A percentile compares a stretch with the other conserved stretches of the same genome.
Conservation (phyloP, 2,329 filamentous ascomycete genomes). For the Aspergillus brasiliensis region DNA sequence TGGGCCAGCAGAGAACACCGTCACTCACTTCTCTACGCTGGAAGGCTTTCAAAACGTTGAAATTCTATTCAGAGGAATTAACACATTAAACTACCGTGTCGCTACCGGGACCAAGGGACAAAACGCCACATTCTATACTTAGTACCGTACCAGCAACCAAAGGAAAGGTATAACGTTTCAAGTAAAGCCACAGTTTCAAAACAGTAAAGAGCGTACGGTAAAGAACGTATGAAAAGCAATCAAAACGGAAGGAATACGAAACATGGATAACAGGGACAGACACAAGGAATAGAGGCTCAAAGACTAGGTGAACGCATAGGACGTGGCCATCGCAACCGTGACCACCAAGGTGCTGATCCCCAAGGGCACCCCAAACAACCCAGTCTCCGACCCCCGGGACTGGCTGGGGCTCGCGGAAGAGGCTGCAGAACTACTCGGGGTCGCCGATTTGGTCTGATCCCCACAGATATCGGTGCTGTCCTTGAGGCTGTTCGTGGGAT, state of each 20-base stretch:
- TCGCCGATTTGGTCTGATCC: not conserved
- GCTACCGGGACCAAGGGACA: not conserved
- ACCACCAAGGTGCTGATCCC: conserved; percentile 2
- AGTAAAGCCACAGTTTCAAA: not conserved
- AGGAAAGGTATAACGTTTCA: not conserved
- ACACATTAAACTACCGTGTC: not conserved
- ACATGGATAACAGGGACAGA: not conserved
- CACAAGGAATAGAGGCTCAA: not conserved
- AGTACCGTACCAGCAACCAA: too few species aligned
- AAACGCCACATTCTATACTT: not conserved
- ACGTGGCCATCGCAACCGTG: conserved; percentile 1
- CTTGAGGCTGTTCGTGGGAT: conserved; percentile 7
- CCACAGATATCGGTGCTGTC: conserved; percentile 1
- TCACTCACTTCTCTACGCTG: not conserved
- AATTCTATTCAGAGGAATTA: not conserved
- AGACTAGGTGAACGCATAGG: not conserved
- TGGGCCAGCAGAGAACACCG: not conserved
- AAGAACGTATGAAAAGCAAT: not conserved
- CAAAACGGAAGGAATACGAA: not conserved
- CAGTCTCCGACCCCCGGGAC: not conserved
- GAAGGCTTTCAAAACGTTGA: not conserved
- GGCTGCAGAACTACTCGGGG: not conserved
- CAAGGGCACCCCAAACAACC: not conserved
- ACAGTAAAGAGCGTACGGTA: not conserved
- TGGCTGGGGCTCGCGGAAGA: not conserved